A percentile compares a stretch with the other conserved stretches of the same genome.
phyloP scores from a whole-genome alignment of 2,329 filamentous ascomycete species.

The Cladorrhinum sp. region DNA sequence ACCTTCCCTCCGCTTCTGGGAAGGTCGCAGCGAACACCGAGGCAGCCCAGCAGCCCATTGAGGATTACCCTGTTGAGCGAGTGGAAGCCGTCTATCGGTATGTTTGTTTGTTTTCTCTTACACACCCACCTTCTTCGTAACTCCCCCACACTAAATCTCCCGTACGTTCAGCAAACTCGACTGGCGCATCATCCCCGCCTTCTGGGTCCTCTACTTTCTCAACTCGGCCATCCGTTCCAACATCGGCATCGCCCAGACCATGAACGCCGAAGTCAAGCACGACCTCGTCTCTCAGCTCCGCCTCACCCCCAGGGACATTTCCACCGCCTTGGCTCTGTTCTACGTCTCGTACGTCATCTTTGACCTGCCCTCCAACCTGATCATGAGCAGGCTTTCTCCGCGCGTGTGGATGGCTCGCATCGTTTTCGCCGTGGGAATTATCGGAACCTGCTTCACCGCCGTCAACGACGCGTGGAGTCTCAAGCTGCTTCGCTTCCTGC shows the following conservation, averaged over 20 bases:
- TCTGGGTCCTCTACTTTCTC: conserved; percentile 89
- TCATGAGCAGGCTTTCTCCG: conserved; percentile 83
- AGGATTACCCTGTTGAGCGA: conserved; percentile 47
- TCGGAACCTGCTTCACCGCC: conserved; percentile 79
- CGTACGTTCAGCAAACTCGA: conserved; percentile 49
- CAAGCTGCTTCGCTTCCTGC: conserved; percentile 79
- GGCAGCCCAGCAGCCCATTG: conserved; percentile 26
- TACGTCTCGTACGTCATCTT: conserved; percentile 92
- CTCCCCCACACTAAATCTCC: not conserved
- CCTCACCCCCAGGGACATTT: conserved; percentile 72
- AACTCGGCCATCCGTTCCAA: conserved; percentile 90
- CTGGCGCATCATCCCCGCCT: conserved; percentile 64
- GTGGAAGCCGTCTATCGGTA: conserved; percentile 54
- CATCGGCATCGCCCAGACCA: conserved; percentile 90
- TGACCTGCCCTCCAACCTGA: conserved; percentile 80
- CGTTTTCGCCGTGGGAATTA: conserved; percentile 79
- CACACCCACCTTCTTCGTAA: not conserved
- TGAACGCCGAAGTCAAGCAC: conserved; percentile 71
- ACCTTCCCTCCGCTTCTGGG: too few species aligned
- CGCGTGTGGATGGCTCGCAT: conserved; percentile 91
- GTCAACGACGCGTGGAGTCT: conserved; percentile 81
- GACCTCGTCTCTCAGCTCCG: conserved; percentile 70
- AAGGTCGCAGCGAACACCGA: conserved; percentile 7
- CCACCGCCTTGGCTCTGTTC: conserved; percentile 80
- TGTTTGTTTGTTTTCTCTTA: conserved; percentile 6